Conservation (phyloP, 805 yeast genomes). For the Saccharomycopsis sp. region DNA sequence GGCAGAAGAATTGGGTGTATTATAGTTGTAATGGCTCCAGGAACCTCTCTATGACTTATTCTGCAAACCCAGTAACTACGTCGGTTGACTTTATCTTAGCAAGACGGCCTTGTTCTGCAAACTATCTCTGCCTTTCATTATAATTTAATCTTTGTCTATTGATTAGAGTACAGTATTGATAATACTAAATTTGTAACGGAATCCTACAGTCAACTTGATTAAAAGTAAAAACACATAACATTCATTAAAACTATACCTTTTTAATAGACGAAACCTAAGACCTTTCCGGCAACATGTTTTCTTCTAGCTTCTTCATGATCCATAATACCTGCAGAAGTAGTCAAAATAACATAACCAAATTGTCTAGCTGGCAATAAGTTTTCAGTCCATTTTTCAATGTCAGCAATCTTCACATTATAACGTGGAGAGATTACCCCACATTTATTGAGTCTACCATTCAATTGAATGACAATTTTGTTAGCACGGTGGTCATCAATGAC, state of each 20-base stretch:
- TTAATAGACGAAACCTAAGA: conserved; percentile 95
- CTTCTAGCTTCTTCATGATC: conserved; percentile 99
- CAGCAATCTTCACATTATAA: conserved; percentile 91
- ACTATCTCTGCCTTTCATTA: too few relatives aligned
- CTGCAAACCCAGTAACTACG: too few relatives aligned
- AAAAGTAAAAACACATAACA: neutral
- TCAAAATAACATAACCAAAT: conserved; percentile 94
- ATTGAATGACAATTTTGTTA: conserved; percentile 92
- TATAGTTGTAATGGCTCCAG: too few relatives aligned
- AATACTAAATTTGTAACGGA: too few relatives aligned
- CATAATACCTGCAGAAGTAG: conserved; percentile 99
- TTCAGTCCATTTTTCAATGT: conserved; percentile 97
- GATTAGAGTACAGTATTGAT: too few relatives aligned
- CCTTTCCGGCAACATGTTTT: conserved; percentile 99
- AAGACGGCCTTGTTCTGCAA: too few relatives aligned
- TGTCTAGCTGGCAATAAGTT: conserved; percentile 98
- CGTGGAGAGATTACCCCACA: conserved; percentile 99
- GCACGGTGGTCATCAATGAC: conserved; percentile 98
- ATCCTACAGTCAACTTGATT: neutral
- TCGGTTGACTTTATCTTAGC: too few relatives aligned
- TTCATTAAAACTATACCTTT: too few relatives aligned
- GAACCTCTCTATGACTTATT: too few relatives aligned
- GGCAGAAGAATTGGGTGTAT: too few relatives aligned
- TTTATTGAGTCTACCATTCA: conserved; percentile 97
- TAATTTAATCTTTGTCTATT: too few relatives aligned